Evolutionary conservation across 192 early-diverging fungal species (phyloP).

Genomic region (Gigaspora rosea): DNA sequence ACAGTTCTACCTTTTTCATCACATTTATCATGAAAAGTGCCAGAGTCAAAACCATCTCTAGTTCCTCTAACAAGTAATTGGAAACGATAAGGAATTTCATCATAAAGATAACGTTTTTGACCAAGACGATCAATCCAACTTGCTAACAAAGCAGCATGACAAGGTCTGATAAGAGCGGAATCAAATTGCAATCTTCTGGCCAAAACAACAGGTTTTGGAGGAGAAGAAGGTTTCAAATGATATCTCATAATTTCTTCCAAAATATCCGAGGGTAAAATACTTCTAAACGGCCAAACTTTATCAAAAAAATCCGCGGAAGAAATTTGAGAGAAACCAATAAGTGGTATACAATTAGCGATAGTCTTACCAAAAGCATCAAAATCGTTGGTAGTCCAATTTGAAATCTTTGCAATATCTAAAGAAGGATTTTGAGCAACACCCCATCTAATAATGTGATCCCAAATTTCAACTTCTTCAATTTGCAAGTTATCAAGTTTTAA

Average conservation of each 20-base stretch:
- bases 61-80: conserved; percentile 21
- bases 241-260: conserved; percentile 24
- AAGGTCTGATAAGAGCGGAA: conserved; percentile 7
- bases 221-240: conserved; percentile 1
- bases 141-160: conserved; percentile 12
- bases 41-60: conserved; percentile 23
- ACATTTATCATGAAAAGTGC: conserved; percentile 21
- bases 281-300: conserved; percentile 23
- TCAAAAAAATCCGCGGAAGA: conserved; percentile 23
- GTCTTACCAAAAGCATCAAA: conserved; percentile 5
- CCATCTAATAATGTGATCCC: conserved; percentile 16
- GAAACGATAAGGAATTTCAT: conserved; percentile 26
- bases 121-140: conserved; percentile 30
- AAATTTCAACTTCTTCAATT: conserved; percentile 27
- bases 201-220: conserved; percentile 16
- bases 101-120: conserved; percentile 21
- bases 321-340: conserved; percentile 20
- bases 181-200: conserved; percentile 21
- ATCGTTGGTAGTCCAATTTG: conserved; percentile 1
- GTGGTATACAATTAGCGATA: conserved; percentile 12
- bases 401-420: background rate
- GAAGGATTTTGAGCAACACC: background rate
- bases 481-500: conserved; percentile 18
- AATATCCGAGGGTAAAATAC: background rate
- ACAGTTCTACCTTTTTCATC: conserved; percentile 15